Evolutionary conservation across 805 yeast species (phyloP).

Genomic region (Komagataella phaffii): DNA sequence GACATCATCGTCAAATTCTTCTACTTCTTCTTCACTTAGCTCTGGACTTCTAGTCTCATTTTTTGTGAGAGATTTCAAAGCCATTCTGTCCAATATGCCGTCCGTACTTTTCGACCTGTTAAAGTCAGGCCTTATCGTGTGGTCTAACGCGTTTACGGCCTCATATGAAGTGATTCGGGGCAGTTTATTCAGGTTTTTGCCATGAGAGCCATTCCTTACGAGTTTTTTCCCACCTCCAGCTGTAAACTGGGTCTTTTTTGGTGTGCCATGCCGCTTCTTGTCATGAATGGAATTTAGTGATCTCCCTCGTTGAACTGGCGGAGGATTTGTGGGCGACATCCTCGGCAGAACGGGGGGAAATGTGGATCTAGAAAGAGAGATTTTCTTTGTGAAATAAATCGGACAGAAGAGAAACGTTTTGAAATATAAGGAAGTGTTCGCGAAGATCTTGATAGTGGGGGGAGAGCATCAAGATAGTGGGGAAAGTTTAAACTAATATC

Average conservation of each 20-base stretch:
- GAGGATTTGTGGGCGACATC: slow-evolving; percentile 1
- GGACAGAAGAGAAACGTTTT: background rate
- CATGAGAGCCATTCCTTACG: slow-evolving; percentile 19
- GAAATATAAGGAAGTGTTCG: background rate
- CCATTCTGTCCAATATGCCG: slow-evolving; percentile 11
- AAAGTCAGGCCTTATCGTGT: slow-evolving; percentile 10
- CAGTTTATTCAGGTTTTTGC: slow-evolving; percentile 18
- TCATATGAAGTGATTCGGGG: slow-evolving; percentile 18
- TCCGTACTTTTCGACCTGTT: slow-evolving; percentile 21
- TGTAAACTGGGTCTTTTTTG: slow-evolving; percentile 11
- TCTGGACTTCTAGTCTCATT: background rate
- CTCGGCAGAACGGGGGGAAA: background rate
- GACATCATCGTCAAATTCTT: slow-evolving; percentile 24
- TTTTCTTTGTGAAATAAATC: background rate
- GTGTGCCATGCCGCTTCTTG: slow-evolving; percentile 15
- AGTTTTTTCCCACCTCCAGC: slow-evolving; percentile 17
- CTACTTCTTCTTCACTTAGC: slow-evolving; percentile 24
- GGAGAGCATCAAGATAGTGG: background rate
- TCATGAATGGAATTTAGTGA: slow-evolving; percentile 14
- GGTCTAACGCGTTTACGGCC: background rate
- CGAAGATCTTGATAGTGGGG: background rate
- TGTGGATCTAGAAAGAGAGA: background rate
- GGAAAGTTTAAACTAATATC: background rate
- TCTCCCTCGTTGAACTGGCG: slow-evolving; percentile 9
- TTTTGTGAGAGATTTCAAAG: slow-evolving; percentile 1